Evolutionary conservation across 331 rosid genomes (phyloP).

Genomic region (Quercus tomentella): DNA sequence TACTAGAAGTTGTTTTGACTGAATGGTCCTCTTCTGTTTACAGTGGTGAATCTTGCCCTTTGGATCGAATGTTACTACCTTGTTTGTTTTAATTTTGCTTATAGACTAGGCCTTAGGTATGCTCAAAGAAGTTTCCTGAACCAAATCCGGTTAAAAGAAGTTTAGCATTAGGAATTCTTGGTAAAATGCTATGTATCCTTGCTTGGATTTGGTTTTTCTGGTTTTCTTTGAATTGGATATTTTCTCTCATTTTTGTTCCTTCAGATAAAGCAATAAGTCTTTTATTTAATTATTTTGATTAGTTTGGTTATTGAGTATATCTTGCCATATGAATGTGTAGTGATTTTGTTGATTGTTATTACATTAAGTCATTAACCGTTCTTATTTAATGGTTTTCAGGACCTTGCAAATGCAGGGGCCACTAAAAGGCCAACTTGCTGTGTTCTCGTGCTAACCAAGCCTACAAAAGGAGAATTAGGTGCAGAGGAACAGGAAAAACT

Average conservation of each 20-base stretch:
- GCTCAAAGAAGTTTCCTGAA: neutral
- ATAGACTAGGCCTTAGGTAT: neutral
- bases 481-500: conserved; percentile 70
- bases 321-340: too few relatives aligned
- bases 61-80: neutral
- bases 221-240: neutral
- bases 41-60: neutral
- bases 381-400: conserved; percentile 38
- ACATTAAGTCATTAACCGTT: neutral
- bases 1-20: neutral
- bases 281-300: too few relatives aligned
- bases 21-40: neutral
- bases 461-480: conserved; percentile 73
- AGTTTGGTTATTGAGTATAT: too few relatives aligned
- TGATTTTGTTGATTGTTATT: too few relatives aligned
- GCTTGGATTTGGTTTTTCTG: neutral
- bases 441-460: conserved; percentile 76
- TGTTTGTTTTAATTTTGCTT: neutral
- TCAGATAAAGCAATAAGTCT: too few relatives aligned
- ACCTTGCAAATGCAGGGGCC: conserved; percentile 88
- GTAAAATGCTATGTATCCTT: neutral
- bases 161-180: neutral
- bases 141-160: neutral
- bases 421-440: conserved; percentile 98
- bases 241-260: neutral